Base-by-base conservation (phyloP, 306 rosid genomes). In the Hippophae gyantsensis region DNA sequence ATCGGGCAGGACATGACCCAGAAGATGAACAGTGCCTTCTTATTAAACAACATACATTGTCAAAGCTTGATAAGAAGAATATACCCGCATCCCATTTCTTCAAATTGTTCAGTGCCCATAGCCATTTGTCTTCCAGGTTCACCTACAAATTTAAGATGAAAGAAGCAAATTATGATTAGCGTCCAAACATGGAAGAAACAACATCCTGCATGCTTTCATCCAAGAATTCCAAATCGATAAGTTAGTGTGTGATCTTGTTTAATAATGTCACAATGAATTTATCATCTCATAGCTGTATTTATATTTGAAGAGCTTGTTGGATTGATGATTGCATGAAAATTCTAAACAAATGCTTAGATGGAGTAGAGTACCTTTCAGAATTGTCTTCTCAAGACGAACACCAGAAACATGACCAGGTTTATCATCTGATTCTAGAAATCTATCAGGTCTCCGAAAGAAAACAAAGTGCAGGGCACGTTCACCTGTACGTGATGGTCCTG, bases 61-160 rank as follows among this genome's bases (percentile, higher is more conserved):
- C 38, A 32, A 11, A 43, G 51, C 26, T 23, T 62, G 56, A 53
- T 26, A 8, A 56, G 46, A 61, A 65, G 46, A 47, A 43, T 64
- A 60, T 87, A 92, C 96, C 90, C 81, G 85, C 96, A 85, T 65
- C 76, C 70, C 54, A 82, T 64, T 74, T 88, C 90, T 71, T 82
- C 95, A 75, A 78, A 88, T 67, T 82, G 74, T 65, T 86, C 83
- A 26, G 95, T 74, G 47, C 99, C 95, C 62, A 70, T 56, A 42
- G 98, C 98, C 51, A 64, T 74, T 74, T 79, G 93, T 71, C 79
- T 89, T 67, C 93, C 90, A 25, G 82, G 84, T 58, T 79, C 77
- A 72, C 48, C 72, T 66, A 83, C 99, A 87, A 74, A 32, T 32
- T 75, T 76, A 63, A 42, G 63, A 68, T 63, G 64, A 64, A 50